phyloP scores from a whole-genome alignment of 202 grass and related monocot species.

The Sporobolus alterniflorus region DNA sequence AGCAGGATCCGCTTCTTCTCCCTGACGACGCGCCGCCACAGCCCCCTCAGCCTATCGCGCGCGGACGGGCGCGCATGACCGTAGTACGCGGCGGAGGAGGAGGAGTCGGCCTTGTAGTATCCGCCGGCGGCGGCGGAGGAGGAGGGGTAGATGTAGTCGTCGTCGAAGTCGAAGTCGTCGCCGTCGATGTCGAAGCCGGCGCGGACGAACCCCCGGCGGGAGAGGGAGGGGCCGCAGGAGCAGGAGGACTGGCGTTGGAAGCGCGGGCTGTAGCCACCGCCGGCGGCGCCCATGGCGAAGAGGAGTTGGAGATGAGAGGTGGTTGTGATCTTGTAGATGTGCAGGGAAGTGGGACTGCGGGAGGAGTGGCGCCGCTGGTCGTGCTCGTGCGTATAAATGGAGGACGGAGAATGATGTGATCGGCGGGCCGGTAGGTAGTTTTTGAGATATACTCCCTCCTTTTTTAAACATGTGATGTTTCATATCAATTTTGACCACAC shows the following conservation, averaged over 20 bases:
- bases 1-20: slow-evolving; percentile 72
- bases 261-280: slow-evolving; percentile 54
- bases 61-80: not conserved
- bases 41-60: slow-evolving; percentile 44
- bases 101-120: not conserved
- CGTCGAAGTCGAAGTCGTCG: slow-evolving; percentile 43
- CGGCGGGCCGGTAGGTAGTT: slow-evolving; percentile 7
- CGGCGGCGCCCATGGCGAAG: slow-evolving; percentile 44
- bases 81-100: not conserved
- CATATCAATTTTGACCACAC: too few relatives aligned
- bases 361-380: slow-evolving; percentile 5
- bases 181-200: slow-evolving; percentile 57
- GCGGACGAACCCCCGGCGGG: slow-evolving; percentile 52
- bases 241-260: slow-evolving; percentile 73
- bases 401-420: slow-evolving; percentile 10
- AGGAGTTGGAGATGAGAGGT: not conserved
- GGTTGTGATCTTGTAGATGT: not conserved
- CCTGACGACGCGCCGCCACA: slow-evolving; percentile 81
- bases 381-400: slow-evolving; percentile 26
- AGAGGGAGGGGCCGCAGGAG: slow-evolving; percentile 55
- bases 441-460: too few relatives aligned
- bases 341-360: not conserved
- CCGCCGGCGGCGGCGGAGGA: not conserved
- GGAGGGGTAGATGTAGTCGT: slow-evolving; percentile 41
- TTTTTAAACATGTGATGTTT: too few relatives aligned